A percentile compares a stretch with the other conserved stretches of the same genome.
phyloP scores from a whole-genome alignment of 768 basidiomycete genomes.

The Collybia mongolica region DNA sequence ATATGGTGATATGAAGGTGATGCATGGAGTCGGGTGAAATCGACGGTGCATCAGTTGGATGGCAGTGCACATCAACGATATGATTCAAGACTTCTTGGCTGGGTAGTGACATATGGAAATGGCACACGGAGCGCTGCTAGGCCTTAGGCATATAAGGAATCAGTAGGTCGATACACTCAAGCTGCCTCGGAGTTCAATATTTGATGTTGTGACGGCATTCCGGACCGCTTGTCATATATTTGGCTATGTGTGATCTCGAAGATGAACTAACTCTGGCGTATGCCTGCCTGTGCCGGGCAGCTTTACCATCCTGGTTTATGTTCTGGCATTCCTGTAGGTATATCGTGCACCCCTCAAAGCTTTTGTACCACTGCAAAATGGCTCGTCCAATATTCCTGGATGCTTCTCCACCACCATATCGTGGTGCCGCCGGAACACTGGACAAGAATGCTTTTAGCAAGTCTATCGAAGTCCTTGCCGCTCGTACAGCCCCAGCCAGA shows the following conservation, averaged over 20 bases:
- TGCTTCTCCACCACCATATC: slow-evolving; percentile 42
- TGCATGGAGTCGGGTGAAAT: slow-evolving; percentile 50
- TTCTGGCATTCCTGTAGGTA: slow-evolving; percentile 5
- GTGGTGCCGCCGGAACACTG: slow-evolving; percentile 46
- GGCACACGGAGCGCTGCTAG: neutral
- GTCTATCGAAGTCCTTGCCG: slow-evolving; percentile 66
- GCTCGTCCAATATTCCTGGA: slow-evolving; percentile 31
- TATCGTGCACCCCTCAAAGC: neutral
- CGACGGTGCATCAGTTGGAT: slow-evolving; percentile 75
- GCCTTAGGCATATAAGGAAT: too few species aligned
- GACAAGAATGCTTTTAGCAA: slow-evolving; percentile 66
- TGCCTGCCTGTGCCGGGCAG: neutral
- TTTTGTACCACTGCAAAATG: slow-evolving; percentile 21
- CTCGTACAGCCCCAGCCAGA: slow-evolving; percentile 55
- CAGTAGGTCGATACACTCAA: neutral
- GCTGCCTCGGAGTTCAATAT: too few species aligned
- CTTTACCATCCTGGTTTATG: slow-evolving; percentile 4
- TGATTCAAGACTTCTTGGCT: slow-evolving; percentile 52
- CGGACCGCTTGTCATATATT: too few species aligned
- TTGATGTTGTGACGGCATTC: too few species aligned
- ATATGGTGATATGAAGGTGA: slow-evolving; percentile 62
- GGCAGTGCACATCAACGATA: slow-evolving; percentile 87
- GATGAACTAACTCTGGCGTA: too few species aligned
- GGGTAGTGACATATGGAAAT: slow-evolving; percentile 16
- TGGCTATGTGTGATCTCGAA: too few species aligned